Percentiles rank a stretch among this genome's conserved stretches.
Conservation (phyloP, 2,329 filamentous ascomycete genomes). For the Fusarium papillatum region DNA sequence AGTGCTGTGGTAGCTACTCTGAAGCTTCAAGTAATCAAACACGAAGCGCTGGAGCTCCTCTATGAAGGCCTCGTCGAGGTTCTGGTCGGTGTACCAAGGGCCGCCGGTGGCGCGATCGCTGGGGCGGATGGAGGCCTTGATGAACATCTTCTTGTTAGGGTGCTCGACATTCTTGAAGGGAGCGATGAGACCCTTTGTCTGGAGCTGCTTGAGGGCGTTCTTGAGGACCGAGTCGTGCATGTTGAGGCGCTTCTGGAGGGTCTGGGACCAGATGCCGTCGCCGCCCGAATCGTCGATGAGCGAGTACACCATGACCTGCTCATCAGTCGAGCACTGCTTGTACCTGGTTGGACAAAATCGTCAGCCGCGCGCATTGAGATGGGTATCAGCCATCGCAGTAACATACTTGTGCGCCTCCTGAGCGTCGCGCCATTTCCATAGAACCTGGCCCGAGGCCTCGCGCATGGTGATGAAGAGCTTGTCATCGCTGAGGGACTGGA, state of each 20-base stretch:
- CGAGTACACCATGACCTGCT: constrained; percentile 87
- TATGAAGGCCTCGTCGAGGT: constrained; percentile 91
- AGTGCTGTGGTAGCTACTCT: constrained; percentile 76
- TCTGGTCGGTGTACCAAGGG: constrained; percentile 93
- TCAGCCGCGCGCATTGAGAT: constrained; percentile 20
- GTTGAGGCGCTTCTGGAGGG: constrained; percentile 83
- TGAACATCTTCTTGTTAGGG: constrained; percentile 95
- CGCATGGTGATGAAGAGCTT: constrained; percentile 67
- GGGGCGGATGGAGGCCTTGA: constrained; percentile 86
- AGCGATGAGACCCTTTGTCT: constrained; percentile 85
- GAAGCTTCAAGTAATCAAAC: constrained; percentile 78
- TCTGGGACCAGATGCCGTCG: constrained; percentile 92
- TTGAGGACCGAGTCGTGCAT: constrained; percentile 88
- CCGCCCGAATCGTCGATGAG: constrained; percentile 88
- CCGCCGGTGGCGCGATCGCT: constrained; percentile 94
- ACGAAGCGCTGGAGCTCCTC: constrained; percentile 80
- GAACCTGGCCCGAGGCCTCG: constrained; percentile 54
- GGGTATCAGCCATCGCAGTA: not conserved
- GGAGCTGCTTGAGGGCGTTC: constrained; percentile 86
- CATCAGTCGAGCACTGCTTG: constrained; percentile 74
- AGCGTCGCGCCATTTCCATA: constrained; percentile 70
- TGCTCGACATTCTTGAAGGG: constrained; percentile 93
- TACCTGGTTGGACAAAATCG: constrained; percentile 57
- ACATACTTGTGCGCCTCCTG: constrained; percentile 74
- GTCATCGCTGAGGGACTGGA: constrained; percentile 71